phyloP scores from a whole-genome alignment of 306 rosid species.

The Cicer judaicum region DNA sequence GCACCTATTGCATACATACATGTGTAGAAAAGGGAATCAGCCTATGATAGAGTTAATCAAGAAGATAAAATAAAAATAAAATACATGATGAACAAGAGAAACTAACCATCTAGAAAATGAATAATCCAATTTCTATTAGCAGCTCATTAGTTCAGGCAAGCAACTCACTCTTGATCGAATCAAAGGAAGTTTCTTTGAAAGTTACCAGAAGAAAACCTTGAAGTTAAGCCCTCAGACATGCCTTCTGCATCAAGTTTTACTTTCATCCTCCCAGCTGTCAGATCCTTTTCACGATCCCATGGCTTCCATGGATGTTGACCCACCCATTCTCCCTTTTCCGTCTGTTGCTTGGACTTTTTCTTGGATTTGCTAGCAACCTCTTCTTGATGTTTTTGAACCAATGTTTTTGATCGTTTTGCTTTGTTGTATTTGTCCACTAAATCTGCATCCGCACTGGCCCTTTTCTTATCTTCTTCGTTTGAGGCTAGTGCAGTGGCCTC shows the following conservation, averaged over 20 bases:
- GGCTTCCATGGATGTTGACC: slow-evolving; percentile 99
- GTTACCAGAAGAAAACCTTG: slow-evolving; percentile 80
- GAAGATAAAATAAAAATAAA: slow-evolving; percentile 33
- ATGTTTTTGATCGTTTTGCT: slow-evolving; percentile 77
- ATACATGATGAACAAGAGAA: slow-evolving; percentile 5
- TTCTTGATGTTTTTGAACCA: slow-evolving; percentile 77
- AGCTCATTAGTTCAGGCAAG: slow-evolving; percentile 28
- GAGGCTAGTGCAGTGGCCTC: slow-evolving; percentile 85
- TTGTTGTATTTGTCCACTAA: slow-evolving; percentile 88
- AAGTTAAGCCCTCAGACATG: slow-evolving; percentile 74
- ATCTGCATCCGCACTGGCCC: slow-evolving; percentile 66
- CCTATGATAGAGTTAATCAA: slow-evolving; percentile 11
- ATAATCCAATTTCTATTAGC: slow-evolving; percentile 28
- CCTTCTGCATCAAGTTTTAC: slow-evolving; percentile 71
- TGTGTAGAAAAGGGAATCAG: slow-evolving; percentile 15
- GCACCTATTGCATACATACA: slow-evolving; percentile 33
- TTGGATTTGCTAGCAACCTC: slow-evolving; percentile 57
- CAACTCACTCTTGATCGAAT: slow-evolving; percentile 14
- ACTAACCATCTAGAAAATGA: slow-evolving; percentile 38
- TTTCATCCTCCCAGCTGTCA: slow-evolving; percentile 76
- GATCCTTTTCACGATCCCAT: slow-evolving; percentile 95
- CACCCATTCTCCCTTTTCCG: slow-evolving; percentile 73
- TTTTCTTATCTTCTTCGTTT: slow-evolving; percentile 63
- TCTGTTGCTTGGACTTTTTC: slow-evolving; percentile 65
- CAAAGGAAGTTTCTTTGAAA: slow-evolving; percentile 89